phyloP scores from a whole-genome alignment of 768 basidiomycete genomes.

The Nevesoporus exiguus region DNA sequence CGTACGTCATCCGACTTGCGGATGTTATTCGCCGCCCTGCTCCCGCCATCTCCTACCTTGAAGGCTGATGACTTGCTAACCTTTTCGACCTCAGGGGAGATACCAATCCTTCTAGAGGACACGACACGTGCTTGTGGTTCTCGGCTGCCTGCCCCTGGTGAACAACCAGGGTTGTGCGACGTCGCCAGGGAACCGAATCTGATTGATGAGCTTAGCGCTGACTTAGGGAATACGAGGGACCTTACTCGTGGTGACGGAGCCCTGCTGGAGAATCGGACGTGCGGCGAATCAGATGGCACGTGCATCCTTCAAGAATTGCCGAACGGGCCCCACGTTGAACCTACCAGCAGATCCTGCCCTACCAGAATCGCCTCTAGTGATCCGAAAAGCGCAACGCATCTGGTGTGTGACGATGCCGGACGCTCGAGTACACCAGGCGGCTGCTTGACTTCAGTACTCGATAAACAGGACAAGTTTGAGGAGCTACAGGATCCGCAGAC shows the following conservation, averaged over 20 bases:
- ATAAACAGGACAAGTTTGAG: constrained; percentile 2
- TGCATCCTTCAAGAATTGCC: neutral
- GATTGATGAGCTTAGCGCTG: neutral
- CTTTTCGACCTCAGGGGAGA: constrained; percentile 44
- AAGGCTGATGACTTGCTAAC: constrained; percentile 36
- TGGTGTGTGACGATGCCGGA: neutral
- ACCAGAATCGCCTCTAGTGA: neutral
- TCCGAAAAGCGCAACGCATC: neutral
- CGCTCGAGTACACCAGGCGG: neutral
- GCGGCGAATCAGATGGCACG: constrained; percentile 2
- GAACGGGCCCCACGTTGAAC: neutral
- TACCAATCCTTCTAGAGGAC: constrained; percentile 47
- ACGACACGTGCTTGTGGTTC: constrained; percentile 8
- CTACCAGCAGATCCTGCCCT: neutral
- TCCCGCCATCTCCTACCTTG: constrained; percentile 47
- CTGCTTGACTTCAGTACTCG: neutral
- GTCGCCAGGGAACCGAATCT: constrained; percentile 4
- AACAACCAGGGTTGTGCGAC: constrained; percentile 1
- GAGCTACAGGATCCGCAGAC: constrained; percentile 14
- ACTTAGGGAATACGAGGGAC: neutral
- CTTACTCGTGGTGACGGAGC: neutral
- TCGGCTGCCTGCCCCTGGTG: neutral
- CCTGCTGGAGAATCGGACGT: constrained; percentile 1
- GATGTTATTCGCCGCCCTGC: constrained; percentile 33
- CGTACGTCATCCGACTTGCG: constrained; percentile 43